Percentiles rank a stretch among this genome's conserved stretches.
Conservation (phyloP, 108 stramenopile species). For the Parietichytrium sp. region DNA sequence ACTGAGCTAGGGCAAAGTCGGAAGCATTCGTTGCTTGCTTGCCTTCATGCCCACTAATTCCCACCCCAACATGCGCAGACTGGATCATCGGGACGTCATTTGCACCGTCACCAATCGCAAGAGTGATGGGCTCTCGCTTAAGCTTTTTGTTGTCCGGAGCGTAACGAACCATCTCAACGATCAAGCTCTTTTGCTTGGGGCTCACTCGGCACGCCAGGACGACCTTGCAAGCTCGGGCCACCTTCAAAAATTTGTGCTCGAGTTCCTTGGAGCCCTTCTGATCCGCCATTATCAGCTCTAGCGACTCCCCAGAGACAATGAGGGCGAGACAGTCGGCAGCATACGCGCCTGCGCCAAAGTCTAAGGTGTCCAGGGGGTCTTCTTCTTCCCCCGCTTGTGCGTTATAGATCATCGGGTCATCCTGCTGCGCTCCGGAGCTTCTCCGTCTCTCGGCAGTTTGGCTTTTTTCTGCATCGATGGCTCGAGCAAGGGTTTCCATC, state of each 20-base stretch:
- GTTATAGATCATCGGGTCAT: too few relatives aligned
- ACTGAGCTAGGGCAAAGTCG: conserved; percentile 88
- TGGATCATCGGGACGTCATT: conserved; percentile 74
- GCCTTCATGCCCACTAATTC: conserved; percentile 68
- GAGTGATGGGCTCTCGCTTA: conserved; percentile 41
- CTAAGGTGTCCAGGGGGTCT: not conserved
- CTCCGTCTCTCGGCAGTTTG: not conserved
- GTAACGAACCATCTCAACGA: conserved; percentile 57
- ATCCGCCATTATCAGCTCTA: not conserved
- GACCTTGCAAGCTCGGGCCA: conserved; percentile 37
- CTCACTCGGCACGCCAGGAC: conserved; percentile 64
- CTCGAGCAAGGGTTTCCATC: not conserved
- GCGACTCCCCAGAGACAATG: not conserved
- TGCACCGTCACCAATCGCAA: conserved; percentile 66
- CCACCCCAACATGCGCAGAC: conserved; percentile 68
- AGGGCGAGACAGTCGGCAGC: not conserved
- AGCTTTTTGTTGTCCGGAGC: not conserved
- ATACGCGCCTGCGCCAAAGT: not conserved
- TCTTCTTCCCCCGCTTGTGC: not conserved
- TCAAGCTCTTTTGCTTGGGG: conserved; percentile 61
- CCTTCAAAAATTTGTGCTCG: not conserved
- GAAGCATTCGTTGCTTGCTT: conserved; percentile 60
- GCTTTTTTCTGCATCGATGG: not conserved
- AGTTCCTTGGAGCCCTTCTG: conserved; percentile 1
- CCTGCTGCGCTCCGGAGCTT: not conserved